Percentiles rank a stretch among this genome's conserved stretches.
Conservation (phyloP, 164 flowering plant species). For the Litsea cubeba region DNA sequence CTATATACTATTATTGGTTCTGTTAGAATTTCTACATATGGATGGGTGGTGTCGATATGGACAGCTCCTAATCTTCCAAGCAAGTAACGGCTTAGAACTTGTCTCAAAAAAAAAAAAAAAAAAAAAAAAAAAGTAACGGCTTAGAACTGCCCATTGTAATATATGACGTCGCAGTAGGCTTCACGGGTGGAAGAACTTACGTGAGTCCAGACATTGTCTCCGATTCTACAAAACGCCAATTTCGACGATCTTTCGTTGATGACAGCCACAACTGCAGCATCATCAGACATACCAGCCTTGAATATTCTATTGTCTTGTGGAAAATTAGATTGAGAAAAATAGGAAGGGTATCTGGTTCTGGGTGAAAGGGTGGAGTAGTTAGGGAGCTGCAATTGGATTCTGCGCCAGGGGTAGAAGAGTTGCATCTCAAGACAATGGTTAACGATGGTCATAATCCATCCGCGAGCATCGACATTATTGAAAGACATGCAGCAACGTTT, state of each 20-base stretch:
- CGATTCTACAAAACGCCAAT: constrained; percentile 49
- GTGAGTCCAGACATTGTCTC: constrained; percentile 46
- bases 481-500: background rate
- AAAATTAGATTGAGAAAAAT: background rate
- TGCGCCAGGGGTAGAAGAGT: background rate
- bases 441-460: background rate
- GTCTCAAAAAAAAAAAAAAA: no score
- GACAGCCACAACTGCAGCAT: constrained; percentile 35
- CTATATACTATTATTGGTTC: constrained; percentile 26
- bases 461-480: background rate
- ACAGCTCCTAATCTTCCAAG: constrained; percentile 17
- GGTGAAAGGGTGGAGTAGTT: background rate
- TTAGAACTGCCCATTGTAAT: constrained; percentile 40
- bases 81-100: constrained; percentile 59
- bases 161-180: constrained; percentile 60
- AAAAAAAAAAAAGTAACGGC: constrained; percentile 75
- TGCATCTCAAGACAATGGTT: background rate
- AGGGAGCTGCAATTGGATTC: background rate
- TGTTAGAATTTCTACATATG: constrained; percentile 26
- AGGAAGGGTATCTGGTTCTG: no score
- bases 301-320: background rate
- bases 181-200: constrained; percentile 20
- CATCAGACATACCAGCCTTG: constrained; percentile 28
- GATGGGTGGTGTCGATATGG: constrained; percentile 17
- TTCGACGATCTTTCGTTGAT: constrained; percentile 60